These are phyloP conservation scores for Beta lomatogona DNA, from an alignment of 179 eudicot genomes.

Conservation along the genomic window DNA sequence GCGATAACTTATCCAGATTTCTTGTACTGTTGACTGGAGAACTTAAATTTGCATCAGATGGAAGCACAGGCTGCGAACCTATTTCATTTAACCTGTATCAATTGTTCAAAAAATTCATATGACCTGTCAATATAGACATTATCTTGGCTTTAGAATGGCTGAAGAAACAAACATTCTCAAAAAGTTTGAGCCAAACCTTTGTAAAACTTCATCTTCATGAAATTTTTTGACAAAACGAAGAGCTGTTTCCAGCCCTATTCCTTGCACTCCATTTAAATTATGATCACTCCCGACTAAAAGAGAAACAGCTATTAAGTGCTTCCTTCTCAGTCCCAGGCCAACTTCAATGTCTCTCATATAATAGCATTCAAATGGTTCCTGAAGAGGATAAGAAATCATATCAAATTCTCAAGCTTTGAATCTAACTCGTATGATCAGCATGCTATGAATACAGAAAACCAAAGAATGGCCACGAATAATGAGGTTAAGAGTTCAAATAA, in stretches of 20 bases:
- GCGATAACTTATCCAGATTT: constrained; percentile 34
- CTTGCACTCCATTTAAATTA: constrained; percentile 76
- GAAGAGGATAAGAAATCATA: constrained; percentile 29
- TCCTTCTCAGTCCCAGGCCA: constrained; percentile 81
- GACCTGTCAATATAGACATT: neutral
- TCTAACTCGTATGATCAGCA: neutral
- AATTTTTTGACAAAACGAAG: constrained; percentile 79
- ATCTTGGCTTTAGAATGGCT: constrained; percentile 9
- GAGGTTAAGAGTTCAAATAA: neutral
- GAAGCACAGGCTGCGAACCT: constrained; percentile 45
- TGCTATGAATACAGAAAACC: neutral
- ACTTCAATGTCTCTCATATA: constrained; percentile 66
- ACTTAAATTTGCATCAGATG: constrained; percentile 25
- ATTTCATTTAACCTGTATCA: constrained; percentile 66
- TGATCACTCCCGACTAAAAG: constrained; percentile 92
- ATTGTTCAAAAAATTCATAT: constrained; percentile 2
- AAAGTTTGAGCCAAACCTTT: constrained; percentile 49
- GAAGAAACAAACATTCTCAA: constrained; percentile 13
- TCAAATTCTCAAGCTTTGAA: neutral
- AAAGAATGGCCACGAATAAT: neutral
- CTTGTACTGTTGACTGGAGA: constrained; percentile 28
- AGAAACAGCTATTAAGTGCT: constrained; percentile 84
- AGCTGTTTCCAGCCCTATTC: constrained; percentile 85
- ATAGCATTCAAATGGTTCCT: constrained; percentile 97
- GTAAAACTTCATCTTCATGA: constrained; percentile 73